phyloP scores from a whole-genome alignment of 2,329 filamentous ascomycete genomes.

The Talaromyces albobiverticillius region DNA sequence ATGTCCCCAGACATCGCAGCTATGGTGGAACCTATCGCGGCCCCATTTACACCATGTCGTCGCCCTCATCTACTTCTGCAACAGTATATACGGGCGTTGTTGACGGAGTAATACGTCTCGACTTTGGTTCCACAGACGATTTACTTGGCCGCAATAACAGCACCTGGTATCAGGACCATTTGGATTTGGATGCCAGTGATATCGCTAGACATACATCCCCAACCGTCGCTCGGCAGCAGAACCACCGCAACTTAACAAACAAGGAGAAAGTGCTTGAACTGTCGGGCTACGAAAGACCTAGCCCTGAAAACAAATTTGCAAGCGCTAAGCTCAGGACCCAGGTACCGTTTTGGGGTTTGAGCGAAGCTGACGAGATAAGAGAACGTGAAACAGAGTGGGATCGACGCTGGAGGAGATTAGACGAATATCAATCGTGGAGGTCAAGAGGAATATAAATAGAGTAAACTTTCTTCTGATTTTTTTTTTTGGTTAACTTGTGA shows the following conservation, averaged over 20 bases:
- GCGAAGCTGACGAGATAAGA: conserved; percentile 18
- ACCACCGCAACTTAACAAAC: not conserved
- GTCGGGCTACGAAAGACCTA: conserved; percentile 44
- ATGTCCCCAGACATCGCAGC: conserved; percentile 12
- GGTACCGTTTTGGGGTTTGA: conserved; percentile 25
- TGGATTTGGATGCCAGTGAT: conserved; percentile 22
- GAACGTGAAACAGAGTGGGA: conserved; percentile 35
- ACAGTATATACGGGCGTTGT: conserved; percentile 46
- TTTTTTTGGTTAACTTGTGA: not conserved
- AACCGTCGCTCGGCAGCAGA: conserved; percentile 9
- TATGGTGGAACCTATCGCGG: conserved; percentile 39
- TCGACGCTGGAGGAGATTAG: conserved; percentile 33
- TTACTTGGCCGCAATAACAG: conserved; percentile 24
- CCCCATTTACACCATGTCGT: conserved; percentile 44
- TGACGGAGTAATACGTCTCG: conserved; percentile 41
- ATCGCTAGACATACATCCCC: conserved; percentile 14
- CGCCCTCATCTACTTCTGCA: conserved; percentile 43
- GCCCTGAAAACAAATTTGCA: conserved; percentile 27
- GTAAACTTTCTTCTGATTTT: not conserved
- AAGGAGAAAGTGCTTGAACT: conserved; percentile 32
- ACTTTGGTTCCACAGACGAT: conserved; percentile 45
- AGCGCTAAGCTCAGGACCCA: conserved; percentile 36
- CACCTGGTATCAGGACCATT: conserved; percentile 33
- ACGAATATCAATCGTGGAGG: conserved; percentile 20
- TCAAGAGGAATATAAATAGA: conserved; percentile 25